phyloP scores from a whole-genome alignment of 306 rosid genomes.

The Sechiopsis laciniata region DNA sequence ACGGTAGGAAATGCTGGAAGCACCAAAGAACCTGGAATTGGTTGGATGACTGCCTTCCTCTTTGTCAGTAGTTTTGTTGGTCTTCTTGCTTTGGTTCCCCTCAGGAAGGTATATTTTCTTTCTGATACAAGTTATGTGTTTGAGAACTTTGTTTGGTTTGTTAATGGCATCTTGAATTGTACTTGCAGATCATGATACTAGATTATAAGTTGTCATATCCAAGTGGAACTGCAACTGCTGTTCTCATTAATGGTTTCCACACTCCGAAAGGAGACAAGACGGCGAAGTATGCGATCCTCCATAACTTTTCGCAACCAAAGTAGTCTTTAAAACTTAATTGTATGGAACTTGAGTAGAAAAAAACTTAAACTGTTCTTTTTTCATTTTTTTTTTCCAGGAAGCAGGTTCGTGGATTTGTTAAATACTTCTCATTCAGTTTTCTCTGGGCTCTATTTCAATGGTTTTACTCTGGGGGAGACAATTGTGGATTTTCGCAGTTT shows the following conservation, averaged over 20 bases:
- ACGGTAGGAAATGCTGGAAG: constrained; percentile 73
- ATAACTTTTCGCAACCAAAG: not conserved
- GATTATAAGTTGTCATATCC: constrained; percentile 88
- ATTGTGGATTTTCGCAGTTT: constrained; percentile 79
- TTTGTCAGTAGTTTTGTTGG: constrained; percentile 90
- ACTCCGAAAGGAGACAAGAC: constrained; percentile 74
- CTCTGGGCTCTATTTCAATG: constrained; percentile 89
- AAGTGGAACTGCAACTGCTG: constrained; percentile 98
- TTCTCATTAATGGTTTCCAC: constrained; percentile 93
- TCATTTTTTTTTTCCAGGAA: constrained; percentile 43
- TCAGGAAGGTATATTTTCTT: constrained; percentile 59
- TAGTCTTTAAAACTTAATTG: not conserved
- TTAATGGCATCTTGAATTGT: constrained; percentile 23
- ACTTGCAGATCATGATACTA: constrained; percentile 78
- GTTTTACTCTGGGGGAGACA: constrained; percentile 83
- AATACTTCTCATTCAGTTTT: constrained; percentile 68
- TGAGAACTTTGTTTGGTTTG: not conserved
- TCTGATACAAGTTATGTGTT: not conserved
- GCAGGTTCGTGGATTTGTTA: constrained; percentile 81
- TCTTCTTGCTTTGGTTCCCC: constrained; percentile 83
- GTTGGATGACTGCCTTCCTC: constrained; percentile 93
- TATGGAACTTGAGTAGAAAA: constrained; percentile 18
- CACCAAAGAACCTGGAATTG: constrained; percentile 78
- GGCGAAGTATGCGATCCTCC: constrained; percentile 59
- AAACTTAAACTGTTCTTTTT: constrained; percentile 27